A percentile compares a stretch with the other conserved stretches of the same genome.
Evolutionary conservation across 805 yeast genomes (phyloP).

Genomic region (Metschnikowia picachoensis): DNA sequence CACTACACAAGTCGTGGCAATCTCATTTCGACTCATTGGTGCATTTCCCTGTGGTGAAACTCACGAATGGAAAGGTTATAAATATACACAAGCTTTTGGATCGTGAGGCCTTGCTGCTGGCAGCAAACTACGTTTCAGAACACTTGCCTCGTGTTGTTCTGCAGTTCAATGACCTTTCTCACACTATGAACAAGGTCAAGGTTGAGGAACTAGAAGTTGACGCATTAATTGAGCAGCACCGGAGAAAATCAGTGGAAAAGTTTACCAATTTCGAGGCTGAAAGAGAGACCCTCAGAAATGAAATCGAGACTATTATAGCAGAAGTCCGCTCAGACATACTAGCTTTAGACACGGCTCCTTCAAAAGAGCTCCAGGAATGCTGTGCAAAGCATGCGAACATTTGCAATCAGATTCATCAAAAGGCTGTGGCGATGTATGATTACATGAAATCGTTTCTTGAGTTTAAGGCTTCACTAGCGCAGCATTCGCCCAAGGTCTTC

Average conservation of each 20-base stretch:
- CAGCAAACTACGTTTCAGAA: constrained; percentile 27
- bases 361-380: constrained; percentile 18
- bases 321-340: constrained; percentile 21
- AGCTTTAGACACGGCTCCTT: constrained; percentile 10
- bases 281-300: background rate
- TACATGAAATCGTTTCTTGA: constrained; percentile 30
- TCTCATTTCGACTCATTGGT: constrained; percentile 32
- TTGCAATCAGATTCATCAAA: constrained; percentile 27
- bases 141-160: constrained; percentile 30
- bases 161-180: constrained; percentile 30
- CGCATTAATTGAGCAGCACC: constrained; percentile 37
- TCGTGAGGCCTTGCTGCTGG: constrained; percentile 21
- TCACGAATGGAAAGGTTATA: constrained; percentile 25
- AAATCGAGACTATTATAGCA: constrained; percentile 5
- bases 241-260: constrained; percentile 32
- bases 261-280: constrained; percentile 20
- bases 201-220: constrained; percentile 36
- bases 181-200: constrained; percentile 35
- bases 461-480: constrained; percentile 26
- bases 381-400: constrained; percentile 20
- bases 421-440: constrained; percentile 23
- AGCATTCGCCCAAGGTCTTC: constrained; percentile 25
- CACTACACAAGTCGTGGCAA: constrained; percentile 37
- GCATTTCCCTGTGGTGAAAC: constrained; percentile 33
- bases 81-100: constrained; percentile 33